phyloP scores from a whole-genome alignment of 225 moss, liverwort and hornwort genomes.

The Rhytidiadelphus loreus region DNA sequence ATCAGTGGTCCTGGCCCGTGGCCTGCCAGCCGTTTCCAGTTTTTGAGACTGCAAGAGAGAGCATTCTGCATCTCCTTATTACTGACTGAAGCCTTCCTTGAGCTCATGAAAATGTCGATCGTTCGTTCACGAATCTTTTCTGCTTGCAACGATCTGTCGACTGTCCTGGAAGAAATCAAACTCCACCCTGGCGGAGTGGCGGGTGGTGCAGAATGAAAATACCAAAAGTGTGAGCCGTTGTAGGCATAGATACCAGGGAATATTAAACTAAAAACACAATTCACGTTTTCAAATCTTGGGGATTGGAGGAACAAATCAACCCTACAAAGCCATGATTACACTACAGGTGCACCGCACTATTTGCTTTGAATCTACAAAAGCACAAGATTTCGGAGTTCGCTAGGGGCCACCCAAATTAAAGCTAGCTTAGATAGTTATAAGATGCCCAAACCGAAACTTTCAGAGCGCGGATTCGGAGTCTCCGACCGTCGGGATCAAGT shows the following conservation, averaged over 20 bases:
- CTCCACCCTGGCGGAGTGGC: background rate
- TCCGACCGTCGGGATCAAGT: slow-evolving; percentile 15
- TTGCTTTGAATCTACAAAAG: background rate
- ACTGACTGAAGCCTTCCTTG: background rate
- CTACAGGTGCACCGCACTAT: background rate
- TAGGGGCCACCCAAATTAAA: background rate
- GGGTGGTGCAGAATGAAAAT: background rate
- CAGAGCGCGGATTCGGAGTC: background rate
- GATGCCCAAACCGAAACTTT: background rate
- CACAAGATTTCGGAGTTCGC: background rate
- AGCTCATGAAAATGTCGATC: background rate
- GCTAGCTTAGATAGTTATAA: background rate
- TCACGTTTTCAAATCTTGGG: background rate
- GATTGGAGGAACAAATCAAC: background rate
- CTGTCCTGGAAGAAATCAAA: background rate
- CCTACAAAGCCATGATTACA: background rate
- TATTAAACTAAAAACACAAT: background rate
- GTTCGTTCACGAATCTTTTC: background rate
- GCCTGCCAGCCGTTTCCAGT: background rate
- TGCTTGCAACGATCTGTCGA: background rate
- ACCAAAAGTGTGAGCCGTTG: background rate
- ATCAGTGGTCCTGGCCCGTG: background rate
- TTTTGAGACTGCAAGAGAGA: background rate
- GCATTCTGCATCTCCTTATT: background rate
- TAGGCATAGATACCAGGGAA: background rate